Evolutionary conservation across 495 filamentous ascomycete species (phyloP), one percentile per base, ranked within the genome.

Genomic region (Talaromyces nanjingensis): DNA sequence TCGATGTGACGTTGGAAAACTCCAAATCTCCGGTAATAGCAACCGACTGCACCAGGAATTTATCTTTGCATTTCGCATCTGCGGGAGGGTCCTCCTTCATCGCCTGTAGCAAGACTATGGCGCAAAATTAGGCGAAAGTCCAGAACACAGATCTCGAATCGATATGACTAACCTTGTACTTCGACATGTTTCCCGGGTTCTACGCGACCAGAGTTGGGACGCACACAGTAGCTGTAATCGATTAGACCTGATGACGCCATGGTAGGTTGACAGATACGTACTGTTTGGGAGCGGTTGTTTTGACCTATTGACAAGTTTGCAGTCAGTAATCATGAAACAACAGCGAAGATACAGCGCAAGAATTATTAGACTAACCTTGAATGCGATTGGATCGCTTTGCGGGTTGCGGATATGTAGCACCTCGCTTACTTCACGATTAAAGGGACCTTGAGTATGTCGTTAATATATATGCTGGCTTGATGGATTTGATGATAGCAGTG

Each of bases 281-380:
- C 93, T 97, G 93, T 77, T 98, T 98, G 6, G 96, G 94, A 29
- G 96, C 96, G 63, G 94, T 98, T 45, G 94, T 98, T 86, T 98
- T 98, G 73, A 98, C 94, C 93, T 97, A 68, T 33, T 31, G 63
- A 22, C 27, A 22, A 14, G 6, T 6, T 6, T 16, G 55, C 59
- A 49, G 66, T 55, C 62, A 16, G 31, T 47, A 9, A 58, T 63
- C 53, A 47, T 27, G 31, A 37, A 39, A n/a, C 9, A 14, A 6
- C 4, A 49, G 45, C 42, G 47, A 27, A 20, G 31, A 64, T 56
- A 39, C 18, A 61, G 37, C 24, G 42, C 33, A 31, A 16, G 27
- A 67, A 64, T 65, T n/a, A 27, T 60, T 12, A 52, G 59, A 58
- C 83, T 67, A 81, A 96, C 93, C 87, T 98, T 98, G 85, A 98